Conservation (phyloP, 345 rosid species). For the Eucalyptus regnans region DNA sequence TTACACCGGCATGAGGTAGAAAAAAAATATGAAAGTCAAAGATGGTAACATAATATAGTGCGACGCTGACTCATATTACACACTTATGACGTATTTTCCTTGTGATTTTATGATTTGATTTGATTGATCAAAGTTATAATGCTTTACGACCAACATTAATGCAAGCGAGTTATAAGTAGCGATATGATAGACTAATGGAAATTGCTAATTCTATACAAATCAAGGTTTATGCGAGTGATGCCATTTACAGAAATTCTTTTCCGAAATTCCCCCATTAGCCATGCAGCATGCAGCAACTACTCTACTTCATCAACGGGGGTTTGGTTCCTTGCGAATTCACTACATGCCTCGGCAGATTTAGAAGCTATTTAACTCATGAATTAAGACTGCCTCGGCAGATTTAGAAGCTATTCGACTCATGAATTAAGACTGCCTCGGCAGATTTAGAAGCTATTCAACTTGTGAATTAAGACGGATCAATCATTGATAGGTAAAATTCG, state of each 20-base stretch:
- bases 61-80: accelerated
- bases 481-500: no score
- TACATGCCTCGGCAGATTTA: accelerated
- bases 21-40: not conserved
- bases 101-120: not conserved
- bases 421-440: no score
- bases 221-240: no score
- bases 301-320: accelerated
- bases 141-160: not conserved
- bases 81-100: not conserved
- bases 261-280: no score
- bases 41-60: not conserved
- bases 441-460: no score
- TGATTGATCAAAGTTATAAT: not conserved
- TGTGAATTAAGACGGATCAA: no score
- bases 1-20: not conserved
- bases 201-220: no score
- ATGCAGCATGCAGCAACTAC: no score
- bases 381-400: no score
- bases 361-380: accelerated
- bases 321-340: not conserved
- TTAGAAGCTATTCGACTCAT: no score
- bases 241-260: no score
- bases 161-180: not conserved
- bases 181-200: accelerated